Evolutionary conservation across 306 rosid genomes (phyloP), one percentile per base, ranked within the genome.

Genomic region (Ochetophila trinervis): DNA sequence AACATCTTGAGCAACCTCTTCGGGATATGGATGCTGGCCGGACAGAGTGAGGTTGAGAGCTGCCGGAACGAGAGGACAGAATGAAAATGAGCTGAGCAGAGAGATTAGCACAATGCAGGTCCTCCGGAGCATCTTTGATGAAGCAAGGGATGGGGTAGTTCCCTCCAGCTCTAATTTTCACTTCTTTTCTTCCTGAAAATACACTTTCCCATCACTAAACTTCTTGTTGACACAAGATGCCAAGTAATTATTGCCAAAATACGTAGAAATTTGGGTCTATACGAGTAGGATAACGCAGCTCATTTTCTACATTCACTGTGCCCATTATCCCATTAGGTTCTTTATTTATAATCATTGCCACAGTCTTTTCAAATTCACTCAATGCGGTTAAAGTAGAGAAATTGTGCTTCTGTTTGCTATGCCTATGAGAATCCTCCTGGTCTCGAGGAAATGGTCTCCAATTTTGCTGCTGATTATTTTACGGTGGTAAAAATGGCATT

Each of bases 11-110:
- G 78, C 98, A 50, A 92, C 96, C 35, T 87, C 78, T 19, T 92
- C 95, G 0, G 98, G 98, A 73, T 84, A 78, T 6, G 98, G 98
- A 57, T 92, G 96, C 35, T 88, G 85, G 15, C 98, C 96, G 0
- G 96, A 85, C 47, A 92, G 89, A 65, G 92, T 92, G 73, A 87
- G 62, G 82, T 88, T 91, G 74, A 85, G 78, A 78, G 75, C 62
- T 63, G 90, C 77, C 11, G 40, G 11, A 60, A 69, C 82, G 51
- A 73, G 81, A 1, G 58, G 73, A 15, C 63, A 65, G 49, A 82
- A 57, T 2, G 83, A 65, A 53, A 82, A 57, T 2, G 83, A 80
- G 69, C 62, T 70, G 12, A 92, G 68, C 68, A 82, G 36, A 49
- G 51, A 80, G 74, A 80, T 24, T 4, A 85, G 50, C 45, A 84